Percentiles rank a stretch among this genome's conserved stretches.
Evolutionary conservation across 495 filamentous ascomycete genomes (phyloP).

Genomic region (Penicillium coffeae): DNA sequence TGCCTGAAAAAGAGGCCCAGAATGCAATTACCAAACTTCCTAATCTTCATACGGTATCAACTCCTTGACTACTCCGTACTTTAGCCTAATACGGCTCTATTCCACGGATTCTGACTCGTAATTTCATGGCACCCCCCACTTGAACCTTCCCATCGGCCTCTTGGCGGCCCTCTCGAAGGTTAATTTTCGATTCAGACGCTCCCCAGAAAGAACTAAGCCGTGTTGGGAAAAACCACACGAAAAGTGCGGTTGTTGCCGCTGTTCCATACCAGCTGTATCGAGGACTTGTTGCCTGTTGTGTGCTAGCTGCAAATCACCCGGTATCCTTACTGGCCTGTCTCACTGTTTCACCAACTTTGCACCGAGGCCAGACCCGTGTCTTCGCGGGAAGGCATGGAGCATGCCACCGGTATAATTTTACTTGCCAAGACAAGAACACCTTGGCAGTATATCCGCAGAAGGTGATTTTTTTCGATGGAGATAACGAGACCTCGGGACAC

Average conservation of each 20-base stretch:
- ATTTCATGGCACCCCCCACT: neutral
- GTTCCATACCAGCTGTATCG: neutral
- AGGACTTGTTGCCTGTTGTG: neutral
- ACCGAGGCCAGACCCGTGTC: neutral
- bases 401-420: neutral
- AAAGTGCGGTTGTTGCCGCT: neutral
- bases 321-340: conserved; percentile 1
- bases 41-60: neutral
- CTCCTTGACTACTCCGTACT: neutral
- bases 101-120: neutral
- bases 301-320: conserved; percentile 20
- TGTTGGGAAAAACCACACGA: conserved; percentile 17
- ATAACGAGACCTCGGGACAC: neutral
- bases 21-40: neutral
- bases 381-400: neutral
- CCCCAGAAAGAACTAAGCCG: conserved; percentile 7
- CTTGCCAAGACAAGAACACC: no score
- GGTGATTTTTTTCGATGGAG: neutral
- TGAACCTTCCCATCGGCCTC: neutral
- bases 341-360: no score
- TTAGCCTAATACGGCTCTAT: conserved; percentile 3
- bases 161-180: neutral
- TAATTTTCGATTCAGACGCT: neutral
- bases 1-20: neutral
- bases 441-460: neutral